Conservation (phyloP, 345 rosid genomes). For the Firmiana major region DNA sequence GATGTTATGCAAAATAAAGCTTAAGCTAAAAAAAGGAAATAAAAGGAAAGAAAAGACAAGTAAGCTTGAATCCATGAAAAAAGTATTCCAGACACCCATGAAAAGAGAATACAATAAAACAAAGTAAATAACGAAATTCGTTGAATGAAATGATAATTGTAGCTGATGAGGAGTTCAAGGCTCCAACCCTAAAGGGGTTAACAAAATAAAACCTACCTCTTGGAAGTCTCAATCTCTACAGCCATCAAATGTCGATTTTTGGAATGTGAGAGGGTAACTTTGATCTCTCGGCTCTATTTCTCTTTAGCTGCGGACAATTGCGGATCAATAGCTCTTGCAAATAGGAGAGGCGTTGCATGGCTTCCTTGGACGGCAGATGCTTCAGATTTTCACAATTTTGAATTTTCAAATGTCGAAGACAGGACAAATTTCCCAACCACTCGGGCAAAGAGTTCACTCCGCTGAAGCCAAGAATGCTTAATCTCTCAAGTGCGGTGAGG, state of each 20-base stretch:
- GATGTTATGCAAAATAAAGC: too few relatives aligned
- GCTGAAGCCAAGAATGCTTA: rapidly evolving
- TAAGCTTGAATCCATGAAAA: too few relatives aligned
- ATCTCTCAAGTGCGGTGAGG: not conserved
- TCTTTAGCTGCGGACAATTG: not conserved
- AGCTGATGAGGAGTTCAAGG: too few relatives aligned
- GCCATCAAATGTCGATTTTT: not conserved
- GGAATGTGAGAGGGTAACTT: not conserved
- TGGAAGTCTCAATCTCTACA: not conserved
- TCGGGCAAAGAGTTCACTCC: not conserved
- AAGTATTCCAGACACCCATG: too few relatives aligned
- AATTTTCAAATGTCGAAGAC: not conserved
- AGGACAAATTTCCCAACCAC: conserved; percentile 14
- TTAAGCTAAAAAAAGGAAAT: too few relatives aligned
- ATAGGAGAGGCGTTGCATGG: conserved; percentile 8
- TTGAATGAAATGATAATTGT: too few relatives aligned
- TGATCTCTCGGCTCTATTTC: not conserved
- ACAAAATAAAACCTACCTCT: not conserved
- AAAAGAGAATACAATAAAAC: too few relatives aligned
- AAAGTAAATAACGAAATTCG: too few relatives aligned
- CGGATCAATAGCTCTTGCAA: rapidly evolving
- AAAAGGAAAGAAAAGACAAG: too few relatives aligned
- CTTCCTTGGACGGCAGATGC: not conserved
- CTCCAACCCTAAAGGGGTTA: not conserved
- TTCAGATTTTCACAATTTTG: not conserved